These are phyloP conservation scores for Russula abietina DNA, from an alignment of 768 basidiomycete species.

Conservation along the genomic window DNA sequence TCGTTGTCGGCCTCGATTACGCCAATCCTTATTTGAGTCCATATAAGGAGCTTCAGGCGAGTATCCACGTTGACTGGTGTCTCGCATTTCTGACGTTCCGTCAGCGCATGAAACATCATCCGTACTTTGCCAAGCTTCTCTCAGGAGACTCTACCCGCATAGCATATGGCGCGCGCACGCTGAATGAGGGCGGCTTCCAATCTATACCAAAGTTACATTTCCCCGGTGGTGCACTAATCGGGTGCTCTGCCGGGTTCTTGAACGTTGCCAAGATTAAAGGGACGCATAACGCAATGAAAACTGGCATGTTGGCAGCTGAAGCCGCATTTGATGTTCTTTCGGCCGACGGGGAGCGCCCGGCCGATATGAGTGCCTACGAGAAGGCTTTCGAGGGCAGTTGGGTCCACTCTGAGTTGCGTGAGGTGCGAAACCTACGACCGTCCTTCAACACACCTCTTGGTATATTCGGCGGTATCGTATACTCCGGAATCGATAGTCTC, in stretches of 20 bases:
- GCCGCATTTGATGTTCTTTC: constrained; percentile 64
- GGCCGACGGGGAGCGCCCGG: constrained; percentile 28
- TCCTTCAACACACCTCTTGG: constrained; percentile 80
- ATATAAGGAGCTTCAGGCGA: constrained; percentile 87
- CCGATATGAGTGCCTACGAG: constrained; percentile 73
- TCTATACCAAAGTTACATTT: constrained; percentile 81
- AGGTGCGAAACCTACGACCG: constrained; percentile 88
- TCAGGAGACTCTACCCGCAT: constrained; percentile 67
- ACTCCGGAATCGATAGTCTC: constrained; percentile 84
- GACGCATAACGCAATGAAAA: constrained; percentile 99
- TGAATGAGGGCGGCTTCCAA: constrained; percentile 94
- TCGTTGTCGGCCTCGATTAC: constrained; percentile 94
- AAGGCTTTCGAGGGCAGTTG: constrained; percentile 65
- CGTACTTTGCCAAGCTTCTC: constrained; percentile 79
- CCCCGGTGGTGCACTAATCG: constrained; percentile 91
- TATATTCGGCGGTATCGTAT: constrained; percentile 79
- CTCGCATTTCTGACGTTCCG: constrained; percentile 23
- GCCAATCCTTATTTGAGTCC: constrained; percentile 89
- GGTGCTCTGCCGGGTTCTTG: constrained; percentile 93
- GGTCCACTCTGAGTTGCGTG: constrained; percentile 79
- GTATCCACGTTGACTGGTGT: constrained; percentile 24
- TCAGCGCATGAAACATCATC: constrained; percentile 93
- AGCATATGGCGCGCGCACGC: constrained; percentile 82
- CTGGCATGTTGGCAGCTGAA: constrained; percentile 95
- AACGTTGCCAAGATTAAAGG: constrained; percentile 98